Conservation (phyloP, 2,329 filamentous ascomycete species). For the Fusarium transvaalense region DNA sequence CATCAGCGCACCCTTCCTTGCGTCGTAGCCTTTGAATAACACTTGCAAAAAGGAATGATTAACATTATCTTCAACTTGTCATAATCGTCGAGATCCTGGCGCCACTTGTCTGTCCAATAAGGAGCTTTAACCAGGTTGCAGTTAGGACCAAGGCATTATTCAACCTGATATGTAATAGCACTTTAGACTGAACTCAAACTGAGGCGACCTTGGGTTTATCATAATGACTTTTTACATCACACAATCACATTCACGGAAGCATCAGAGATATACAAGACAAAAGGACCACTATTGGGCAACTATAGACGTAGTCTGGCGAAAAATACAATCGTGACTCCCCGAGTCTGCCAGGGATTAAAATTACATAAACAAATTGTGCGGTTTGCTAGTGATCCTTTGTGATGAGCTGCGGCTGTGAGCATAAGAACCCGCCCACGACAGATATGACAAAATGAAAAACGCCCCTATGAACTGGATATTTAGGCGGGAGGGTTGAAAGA, state of each 20-base stretch:
- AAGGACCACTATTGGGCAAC: slow-evolving; percentile 40
- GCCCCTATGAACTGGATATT: slow-evolving; percentile 18
- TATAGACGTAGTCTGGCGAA: slow-evolving; percentile 45
- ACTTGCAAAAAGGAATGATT: not conserved
- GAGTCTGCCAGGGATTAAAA: slow-evolving; percentile 44
- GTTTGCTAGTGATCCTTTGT: slow-evolving; percentile 42
- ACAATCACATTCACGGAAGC: not conserved
- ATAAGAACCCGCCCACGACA: slow-evolving; percentile 1
- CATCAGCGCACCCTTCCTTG: no score
- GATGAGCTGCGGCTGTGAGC: slow-evolving; percentile 5
- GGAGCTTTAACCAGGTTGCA: not conserved
- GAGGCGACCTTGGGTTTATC: not conserved
- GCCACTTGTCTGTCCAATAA: not conserved
- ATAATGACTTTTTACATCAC: not conserved
- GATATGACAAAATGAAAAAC: slow-evolving; percentile 25
- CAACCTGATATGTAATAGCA: not conserved
- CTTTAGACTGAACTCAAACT: not conserved
- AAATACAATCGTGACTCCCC: slow-evolving; percentile 38
- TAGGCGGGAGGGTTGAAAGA: slow-evolving; percentile 36
- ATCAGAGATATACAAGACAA: slow-evolving; percentile 12
- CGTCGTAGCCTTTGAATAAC: not conserved
- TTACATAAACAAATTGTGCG: slow-evolving; percentile 43
- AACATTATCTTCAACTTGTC: not conserved
- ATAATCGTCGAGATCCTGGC: not conserved
- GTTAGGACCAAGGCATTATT: not conserved